Conservation (phyloP, 805 yeast genomes). For the Maudiozyma bulderi region DNA sequence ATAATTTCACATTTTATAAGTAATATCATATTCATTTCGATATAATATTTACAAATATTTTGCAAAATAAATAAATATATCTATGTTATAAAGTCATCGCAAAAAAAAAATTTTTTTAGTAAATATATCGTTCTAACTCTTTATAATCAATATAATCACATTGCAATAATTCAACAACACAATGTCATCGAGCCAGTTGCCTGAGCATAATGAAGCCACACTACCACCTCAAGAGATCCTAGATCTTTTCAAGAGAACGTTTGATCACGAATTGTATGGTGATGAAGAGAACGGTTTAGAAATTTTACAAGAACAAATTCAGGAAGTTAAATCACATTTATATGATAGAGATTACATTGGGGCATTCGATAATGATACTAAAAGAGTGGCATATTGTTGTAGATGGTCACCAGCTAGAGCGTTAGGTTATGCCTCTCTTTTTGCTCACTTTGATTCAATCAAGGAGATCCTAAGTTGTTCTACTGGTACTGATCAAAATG, state of each 20-base stretch:
- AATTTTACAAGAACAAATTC: conserved; percentile 34
- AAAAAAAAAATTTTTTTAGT: background rate
- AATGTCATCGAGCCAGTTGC: conserved; percentile 6
- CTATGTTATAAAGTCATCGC: background rate
- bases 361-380: conserved; percentile 57
- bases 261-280: conserved; percentile 19
- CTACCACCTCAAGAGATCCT: conserved; percentile 25
- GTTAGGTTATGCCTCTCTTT: conserved; percentile 59
- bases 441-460: conserved; percentile 37
- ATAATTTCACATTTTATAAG: too few relatives aligned
- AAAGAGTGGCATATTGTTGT: conserved; percentile 66
- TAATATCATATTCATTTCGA: background rate
- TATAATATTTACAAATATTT: background rate
- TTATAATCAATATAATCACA: background rate
- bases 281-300: conserved; percentile 9
- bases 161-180: background rate
- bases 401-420: conserved; percentile 86
- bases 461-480: conserved; percentile 14
- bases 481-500: conserved; percentile 20
- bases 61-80: background rate
- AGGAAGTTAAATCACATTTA: conserved; percentile 58
- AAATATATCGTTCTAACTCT: background rate
- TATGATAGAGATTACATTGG: conserved; percentile 58
- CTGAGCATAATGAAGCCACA: conserved; percentile 15
- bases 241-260: conserved; percentile 23